phyloP scores from a whole-genome alignment of 345 rosid genomes.

The Barbarea vulgaris region DNA sequence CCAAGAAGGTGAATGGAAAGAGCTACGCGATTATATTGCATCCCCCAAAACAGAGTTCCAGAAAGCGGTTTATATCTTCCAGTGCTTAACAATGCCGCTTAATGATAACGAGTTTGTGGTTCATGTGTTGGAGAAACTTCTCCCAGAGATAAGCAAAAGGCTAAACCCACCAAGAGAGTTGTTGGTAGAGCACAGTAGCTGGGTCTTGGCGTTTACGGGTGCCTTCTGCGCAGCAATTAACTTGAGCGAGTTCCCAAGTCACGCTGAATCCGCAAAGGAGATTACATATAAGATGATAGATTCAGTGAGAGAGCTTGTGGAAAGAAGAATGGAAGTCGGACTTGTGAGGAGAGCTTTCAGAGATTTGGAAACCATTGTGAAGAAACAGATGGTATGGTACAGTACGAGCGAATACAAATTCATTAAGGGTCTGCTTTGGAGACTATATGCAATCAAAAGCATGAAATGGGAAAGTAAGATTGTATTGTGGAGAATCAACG shows the following conservation, averaged over 20 bases:
- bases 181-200: not conserved
- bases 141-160: not conserved
- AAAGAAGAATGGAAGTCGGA: slow-evolving; percentile 13
- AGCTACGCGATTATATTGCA: not conserved
- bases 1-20: too few relatives aligned
- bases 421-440: not conserved
- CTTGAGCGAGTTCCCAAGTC: not conserved
- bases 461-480: not conserved
- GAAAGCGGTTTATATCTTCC: not conserved
- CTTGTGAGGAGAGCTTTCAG: slow-evolving; percentile 14
- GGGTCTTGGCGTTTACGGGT: not conserved
- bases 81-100: not conserved
- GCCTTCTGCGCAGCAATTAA: not conserved
- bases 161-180: not conserved
- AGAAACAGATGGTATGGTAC: not conserved
- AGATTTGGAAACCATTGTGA: not conserved
- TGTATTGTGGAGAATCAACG: not conserved
- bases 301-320: too few relatives aligned
- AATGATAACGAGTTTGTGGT: not conserved
- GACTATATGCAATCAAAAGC: not conserved
- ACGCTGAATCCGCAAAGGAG: not conserved
- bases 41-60: not conserved
- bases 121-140: not conserved
- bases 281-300: not conserved
- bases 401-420: not conserved